Evolutionary conservation across 192 early-diverging fungal genomes (phyloP), one percentile per base, ranked within the genome.

Genomic region (Radiomyces spectabilis): DNA sequence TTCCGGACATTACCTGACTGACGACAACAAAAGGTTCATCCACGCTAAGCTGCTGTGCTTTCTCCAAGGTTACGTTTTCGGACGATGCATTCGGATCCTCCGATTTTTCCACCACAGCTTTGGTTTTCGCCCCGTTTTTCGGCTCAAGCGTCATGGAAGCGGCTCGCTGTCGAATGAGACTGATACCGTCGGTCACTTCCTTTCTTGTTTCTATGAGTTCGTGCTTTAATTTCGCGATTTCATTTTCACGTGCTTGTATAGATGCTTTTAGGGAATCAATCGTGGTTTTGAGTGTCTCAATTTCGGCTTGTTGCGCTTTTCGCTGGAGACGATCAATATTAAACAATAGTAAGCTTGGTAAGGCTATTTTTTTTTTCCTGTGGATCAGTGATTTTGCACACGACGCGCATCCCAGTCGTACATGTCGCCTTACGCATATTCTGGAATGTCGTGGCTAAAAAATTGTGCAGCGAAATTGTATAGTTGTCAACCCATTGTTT

Each of bases 401-500:
- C n/a, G n/a, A n/a, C n/a, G n/a, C n/a, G n/a, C n/a, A n/a, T n/a
- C n/a, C n/a, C n/a, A n/a, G 19, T 12, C 16, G 7, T 33, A 31
- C 15, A 31, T 18, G 5, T 19, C 6, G 13, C 61, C 77, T 65
- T 75, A 78, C 81, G 79, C 79, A 84, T 81, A 42, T 84, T 73
- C 42, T 78, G 76, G 52, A 84, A 80, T 13, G 79, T 79, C 2
- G 79, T 76, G 41, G 74, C 75, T 5, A 84, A 40, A 54, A 84
- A 84, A 57, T 84, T 84, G 56, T 78, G 66, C 21, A 84, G 52
- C 1, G 82, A 84, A 15, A 73, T 59, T 9, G 72, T 78, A 24
- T 79, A 84, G 15, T 71, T 78, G 34, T 81, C 82, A 6, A 81
- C 55, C 82, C 82, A 84, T 37, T 77, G 70, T 38, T 77, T 77